Percentiles rank a stretch among this genome's conserved stretches.
Conservation (phyloP, 1,284 basidiomycete species). For the Puccinia coronata region DNA sequence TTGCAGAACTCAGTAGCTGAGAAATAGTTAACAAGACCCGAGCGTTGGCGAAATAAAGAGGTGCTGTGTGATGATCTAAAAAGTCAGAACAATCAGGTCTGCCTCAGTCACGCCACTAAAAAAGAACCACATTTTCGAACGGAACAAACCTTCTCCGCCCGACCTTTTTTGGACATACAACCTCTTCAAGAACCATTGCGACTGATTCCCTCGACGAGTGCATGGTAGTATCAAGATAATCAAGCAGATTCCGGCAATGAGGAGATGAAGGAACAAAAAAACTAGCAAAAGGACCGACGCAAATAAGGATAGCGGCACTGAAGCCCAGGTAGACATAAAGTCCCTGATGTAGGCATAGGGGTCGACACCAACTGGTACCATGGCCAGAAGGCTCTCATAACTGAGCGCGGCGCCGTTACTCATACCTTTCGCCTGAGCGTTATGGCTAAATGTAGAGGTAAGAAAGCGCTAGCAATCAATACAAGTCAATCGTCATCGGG, state of each 20-base stretch:
- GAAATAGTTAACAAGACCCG: neutral
- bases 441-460: neutral
- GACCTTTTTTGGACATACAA: neutral
- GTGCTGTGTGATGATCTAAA: neutral
- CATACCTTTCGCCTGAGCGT: conserved; percentile 10
- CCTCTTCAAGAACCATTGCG: conserved; percentile 9
- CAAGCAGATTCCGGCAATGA: conserved; percentile 15
- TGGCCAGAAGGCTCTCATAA: conserved; percentile 8
- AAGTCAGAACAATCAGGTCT: neutral
- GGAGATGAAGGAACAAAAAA: neutral
- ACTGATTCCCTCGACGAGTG: neutral
- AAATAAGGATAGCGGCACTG: neutral
- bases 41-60: conserved; percentile 17
- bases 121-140: neutral
- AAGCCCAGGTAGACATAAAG: neutral
- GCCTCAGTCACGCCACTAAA: neutral
- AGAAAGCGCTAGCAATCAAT: too few species aligned
- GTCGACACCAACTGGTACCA: conserved; percentile 16
- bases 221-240: conserved; percentile 11
- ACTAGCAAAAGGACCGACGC: neutral
- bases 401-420: neutral
- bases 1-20: conserved; percentile 6
- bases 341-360: conserved; percentile 8
- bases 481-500: neutral
- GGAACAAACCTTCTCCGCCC: neutral